Percentiles rank a stretch among this genome's conserved stretches.
Conservation (phyloP, 352 stramenopile species). For the Lagenidium sp. region DNA sequence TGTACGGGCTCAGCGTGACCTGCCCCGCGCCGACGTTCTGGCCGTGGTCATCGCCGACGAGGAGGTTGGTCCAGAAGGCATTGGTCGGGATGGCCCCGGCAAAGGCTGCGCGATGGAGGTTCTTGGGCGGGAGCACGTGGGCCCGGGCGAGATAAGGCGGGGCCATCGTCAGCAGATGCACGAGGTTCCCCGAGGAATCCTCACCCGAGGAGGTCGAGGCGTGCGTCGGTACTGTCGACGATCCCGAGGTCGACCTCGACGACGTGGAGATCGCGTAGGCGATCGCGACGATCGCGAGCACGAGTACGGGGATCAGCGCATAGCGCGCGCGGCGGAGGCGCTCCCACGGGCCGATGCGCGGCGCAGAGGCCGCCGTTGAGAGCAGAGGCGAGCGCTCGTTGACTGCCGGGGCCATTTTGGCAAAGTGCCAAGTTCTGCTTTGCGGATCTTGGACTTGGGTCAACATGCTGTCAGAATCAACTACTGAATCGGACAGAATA, state of each 20-base stretch:
- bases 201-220: slow-evolving; percentile 7
- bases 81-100: slow-evolving; percentile 69
- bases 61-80: slow-evolving; percentile 86
- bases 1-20: slow-evolving; percentile 81
- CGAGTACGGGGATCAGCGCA: slow-evolving; percentile 38
- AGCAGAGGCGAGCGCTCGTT: slow-evolving; percentile 56
- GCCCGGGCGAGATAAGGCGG: slow-evolving; percentile 43
- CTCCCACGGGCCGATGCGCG: slow-evolving; percentile 3
- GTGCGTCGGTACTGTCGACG: slow-evolving; percentile 2
- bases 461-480: no score
- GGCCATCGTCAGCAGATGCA: slow-evolving; percentile 39
- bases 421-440: no score
- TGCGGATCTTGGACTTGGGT: no score
- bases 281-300: slow-evolving; percentile 42
- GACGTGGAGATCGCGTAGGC: slow-evolving; percentile 20
- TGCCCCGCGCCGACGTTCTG: slow-evolving; percentile 60
- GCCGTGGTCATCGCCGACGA: slow-evolving; percentile 66
- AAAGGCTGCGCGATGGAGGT: slow-evolving; percentile 37
- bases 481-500: no score
- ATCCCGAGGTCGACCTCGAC: slow-evolving; percentile 4
- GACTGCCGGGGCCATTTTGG: slow-evolving; percentile 4
- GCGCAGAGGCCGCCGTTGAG: slow-evolving; percentile 2
- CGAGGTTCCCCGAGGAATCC: slow-evolving; percentile 2
- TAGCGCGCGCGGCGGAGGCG: slow-evolving; percentile 37
- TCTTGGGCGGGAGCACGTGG: slow-evolving; percentile 51